Base-by-base conservation (phyloP, 1,284 basidiomycete genomes). In the Ustilago shanxiensis region DNA sequence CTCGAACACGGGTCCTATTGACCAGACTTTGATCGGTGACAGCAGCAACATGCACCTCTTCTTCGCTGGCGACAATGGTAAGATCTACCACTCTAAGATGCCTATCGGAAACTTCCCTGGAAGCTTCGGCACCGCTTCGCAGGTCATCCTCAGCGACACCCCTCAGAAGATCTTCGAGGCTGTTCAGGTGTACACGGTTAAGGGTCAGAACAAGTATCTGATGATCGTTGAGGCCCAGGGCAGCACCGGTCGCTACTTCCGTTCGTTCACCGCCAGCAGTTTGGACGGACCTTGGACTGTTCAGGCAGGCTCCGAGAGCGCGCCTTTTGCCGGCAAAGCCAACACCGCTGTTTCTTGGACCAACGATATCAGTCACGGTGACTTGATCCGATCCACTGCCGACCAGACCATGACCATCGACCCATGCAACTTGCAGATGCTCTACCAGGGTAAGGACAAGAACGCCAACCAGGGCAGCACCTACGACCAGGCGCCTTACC, bases 351-450 rank as follows among this genome's bases (percentile, higher is more conserved):
- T 54, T 35, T 44, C 22, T 11, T 72, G 69, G 69, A 72, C 69
- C 51, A 52, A 72, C 54, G 69, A 72, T 20, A 62, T 72, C 55
- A 72, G 69, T 29, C 69, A 72, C 33, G 69, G 69, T 45, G 69
- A 72, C 44, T 7, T 72, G 20, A 66, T 72, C 37, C 69, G 69
- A 41, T 66, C 60, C 53, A 72, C 54, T 51, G 54, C 63, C 1
- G 69, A 72, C 26, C 60, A 72, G 60, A 72, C 69, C 47, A 62
- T 62, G 69, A 66, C 69, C 16, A 66, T 72, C 37, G 60, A 72
- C 52, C 60, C 63, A 31, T 72, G 69, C 39, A 58, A 20, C 0
- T 55, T 72, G 20, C 69, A 72, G 41, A 14, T 72, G 14, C 64
- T 72, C 20, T 72, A 59, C 64, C 69, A 72, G 60, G 69, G 69